Evolutionary conservation across 2,329 filamentous ascomycete species (phyloP).

Genomic region (Lasiodiplodia hormozganensis): DNA sequence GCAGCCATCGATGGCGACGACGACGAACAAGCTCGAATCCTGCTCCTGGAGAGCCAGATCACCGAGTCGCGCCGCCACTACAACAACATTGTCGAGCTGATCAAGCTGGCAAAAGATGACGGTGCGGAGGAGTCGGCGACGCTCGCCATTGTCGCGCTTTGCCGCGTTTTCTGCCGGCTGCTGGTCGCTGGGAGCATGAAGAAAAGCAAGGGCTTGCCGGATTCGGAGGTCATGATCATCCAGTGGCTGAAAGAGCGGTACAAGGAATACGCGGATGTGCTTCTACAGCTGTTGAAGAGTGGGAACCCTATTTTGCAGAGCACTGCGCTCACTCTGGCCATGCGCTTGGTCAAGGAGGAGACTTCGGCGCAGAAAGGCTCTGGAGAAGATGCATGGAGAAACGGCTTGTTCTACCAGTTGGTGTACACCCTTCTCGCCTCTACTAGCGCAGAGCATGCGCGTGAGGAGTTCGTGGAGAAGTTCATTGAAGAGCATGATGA

Average conservation of each 20-base stretch:
- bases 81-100: conserved; percentile 82
- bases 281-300: conserved; percentile 65
- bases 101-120: conserved; percentile 62
- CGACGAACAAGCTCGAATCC: conserved; percentile 69
- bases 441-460: conserved; percentile 64
- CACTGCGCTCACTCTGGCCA: conserved; percentile 77
- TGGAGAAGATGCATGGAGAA: conserved; percentile 73
- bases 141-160: conserved; percentile 79
- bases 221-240: conserved; percentile 76
- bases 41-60: conserved; percentile 80
- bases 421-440: conserved; percentile 67
- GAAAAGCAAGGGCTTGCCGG: conserved; percentile 68
- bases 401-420: conserved; percentile 69
- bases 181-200: conserved; percentile 75
- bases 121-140: conserved; percentile 64
- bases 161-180: conserved; percentile 83
- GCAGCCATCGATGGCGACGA: conserved; percentile 47
- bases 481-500: conserved; percentile 84
- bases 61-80: conserved; percentile 87
- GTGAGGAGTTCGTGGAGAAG: conserved; percentile 76
- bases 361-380: conserved; percentile 66
- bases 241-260: conserved; percentile 81
- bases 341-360: conserved; percentile 85
- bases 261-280: conserved; percentile 69
- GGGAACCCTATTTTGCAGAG: conserved; percentile 68